phyloP scores from a whole-genome alignment of 306 rosid species.

The Fragaria vesca region DNA sequence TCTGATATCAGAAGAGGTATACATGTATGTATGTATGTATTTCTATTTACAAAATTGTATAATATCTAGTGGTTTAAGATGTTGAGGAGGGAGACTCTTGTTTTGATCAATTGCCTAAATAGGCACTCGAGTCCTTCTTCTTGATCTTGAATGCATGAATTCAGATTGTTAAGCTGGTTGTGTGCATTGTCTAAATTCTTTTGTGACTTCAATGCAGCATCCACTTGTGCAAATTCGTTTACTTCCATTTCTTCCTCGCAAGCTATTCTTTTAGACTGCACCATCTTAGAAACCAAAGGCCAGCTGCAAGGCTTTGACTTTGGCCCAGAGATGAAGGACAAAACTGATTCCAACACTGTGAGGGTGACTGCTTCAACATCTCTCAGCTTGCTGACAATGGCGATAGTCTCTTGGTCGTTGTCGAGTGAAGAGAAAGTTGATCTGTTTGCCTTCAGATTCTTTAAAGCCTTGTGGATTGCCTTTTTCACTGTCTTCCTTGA shows the following conservation, averaged over 20 bases:
- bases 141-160: slow-evolving; percentile 28
- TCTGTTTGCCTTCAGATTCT: neutral
- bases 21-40: neutral
- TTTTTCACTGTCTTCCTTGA: slow-evolving; percentile 30
- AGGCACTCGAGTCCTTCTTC: slow-evolving; percentile 7
- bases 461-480: slow-evolving; percentile 18
- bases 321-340: too few species aligned
- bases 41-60: neutral
- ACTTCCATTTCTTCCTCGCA: neutral
- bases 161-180: slow-evolving; percentile 12
- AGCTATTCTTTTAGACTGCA: neutral
- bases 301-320: neutral
- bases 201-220: neutral
- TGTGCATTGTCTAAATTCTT: slow-evolving; percentile 3
- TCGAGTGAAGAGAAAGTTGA: neutral
- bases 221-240: neutral
- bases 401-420: neutral
- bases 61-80: slow-evolving; percentile 24
- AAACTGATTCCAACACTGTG: too few species aligned
- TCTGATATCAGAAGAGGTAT: neutral
- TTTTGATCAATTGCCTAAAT: slow-evolving; percentile 28
- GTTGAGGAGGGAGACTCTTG: slow-evolving; percentile 38
- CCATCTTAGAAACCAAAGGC: neutral
- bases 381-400: neutral
- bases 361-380: too few species aligned